A percentile compares a stretch with the other conserved stretches of the same genome.
Evolutionary conservation across 441 rosid genomes (phyloP).

Genomic region (Bruguiera hainesii): DNA sequence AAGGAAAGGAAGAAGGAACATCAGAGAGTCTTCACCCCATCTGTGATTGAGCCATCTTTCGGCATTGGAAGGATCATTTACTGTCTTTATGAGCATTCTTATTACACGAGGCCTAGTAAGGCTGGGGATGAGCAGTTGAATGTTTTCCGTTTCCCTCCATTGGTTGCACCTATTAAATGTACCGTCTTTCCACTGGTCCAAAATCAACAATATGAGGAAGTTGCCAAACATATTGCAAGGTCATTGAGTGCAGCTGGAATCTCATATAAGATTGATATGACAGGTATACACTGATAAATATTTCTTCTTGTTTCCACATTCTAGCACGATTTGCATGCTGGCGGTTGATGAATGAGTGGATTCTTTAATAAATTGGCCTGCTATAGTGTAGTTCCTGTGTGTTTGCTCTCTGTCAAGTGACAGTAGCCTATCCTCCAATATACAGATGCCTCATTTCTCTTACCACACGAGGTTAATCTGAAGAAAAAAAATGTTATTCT

Average conservation of each 20-base stretch:
- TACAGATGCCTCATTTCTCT: background rate
- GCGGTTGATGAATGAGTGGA: too few relatives aligned
- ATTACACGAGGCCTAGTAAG: conserved; percentile 48
- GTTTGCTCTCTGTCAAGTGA: too few relatives aligned
- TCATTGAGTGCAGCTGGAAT: conserved; percentile 45
- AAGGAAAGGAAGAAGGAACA: conserved; percentile 68
- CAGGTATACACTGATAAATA: conserved; percentile 32
- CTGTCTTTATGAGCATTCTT: conserved; percentile 57
- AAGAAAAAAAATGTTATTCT: background rate
- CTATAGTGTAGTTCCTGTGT: too few relatives aligned
- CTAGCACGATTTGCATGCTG: too few relatives aligned
- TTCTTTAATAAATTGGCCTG: too few relatives aligned
- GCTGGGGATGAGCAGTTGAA: conserved; percentile 57
- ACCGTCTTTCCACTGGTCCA: conserved; percentile 59
- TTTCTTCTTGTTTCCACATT: background rate
- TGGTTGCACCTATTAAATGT: conserved; percentile 57
- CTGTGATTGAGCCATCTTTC: conserved; percentile 57
- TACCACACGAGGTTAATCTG: background rate
- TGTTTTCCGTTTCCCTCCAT: conserved; percentile 55
- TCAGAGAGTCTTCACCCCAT: conserved; percentile 66
- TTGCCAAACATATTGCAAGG: conserved; percentile 41
- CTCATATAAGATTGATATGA: conserved; percentile 53
- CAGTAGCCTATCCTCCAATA: background rate
- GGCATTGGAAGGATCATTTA: conserved; percentile 54
- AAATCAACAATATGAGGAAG: conserved; percentile 43